Evolutionary conservation across 805 yeast genomes (phyloP), one percentile per base, ranked within the genome.

Genomic region (Kodamaea nitidulidarum): DNA sequence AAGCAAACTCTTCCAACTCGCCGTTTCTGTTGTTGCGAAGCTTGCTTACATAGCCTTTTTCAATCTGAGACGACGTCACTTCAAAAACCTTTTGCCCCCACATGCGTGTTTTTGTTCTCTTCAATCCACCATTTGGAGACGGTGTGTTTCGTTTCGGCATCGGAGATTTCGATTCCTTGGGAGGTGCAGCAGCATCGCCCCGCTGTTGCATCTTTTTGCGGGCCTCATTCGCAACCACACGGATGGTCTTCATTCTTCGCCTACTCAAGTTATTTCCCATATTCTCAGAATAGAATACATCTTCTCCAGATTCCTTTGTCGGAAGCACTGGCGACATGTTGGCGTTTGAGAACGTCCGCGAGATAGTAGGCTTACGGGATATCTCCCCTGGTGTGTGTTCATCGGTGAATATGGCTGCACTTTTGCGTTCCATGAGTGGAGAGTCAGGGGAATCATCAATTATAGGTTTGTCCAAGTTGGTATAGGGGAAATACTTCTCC

Each of bases 1-100:
- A 93, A 0, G 95, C 95, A 65, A 88, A 91, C 61, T 90, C 95
- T 52, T 80, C 84, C 55, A 76, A 75, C 36, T 79, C 76, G 10
- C 90, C 93, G 35, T 61, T 58, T 39, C 73, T 75, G 24, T 75
- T 75, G 52, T 76, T 82, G 39, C 78, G 73, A 38, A 85, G 61
- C 47, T 79, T 79, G 50, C 82, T 81, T 17, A 83, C 79, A 38
- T 81, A 76, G 8, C 85, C 82, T 43, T 73, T 70, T 28, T 75
- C 76, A 44, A 75, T 70, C 44, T 78, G 82, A 15, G 75, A 78
- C 2, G 91, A 80, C 1, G 90, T 88, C 21, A 90, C 90, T 61
- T 93, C 98, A 22, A 88, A 82, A 11, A 88, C 95, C 46, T 76
- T 82, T 45, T 87, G 88, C 15, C 98, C 99, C 99, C 99, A 93